Percentiles rank a stretch among this genome's conserved stretches.
phyloP scores from a whole-genome alignment of 441 rosid genomes.

The Arabidopsis hybrid region DNA sequence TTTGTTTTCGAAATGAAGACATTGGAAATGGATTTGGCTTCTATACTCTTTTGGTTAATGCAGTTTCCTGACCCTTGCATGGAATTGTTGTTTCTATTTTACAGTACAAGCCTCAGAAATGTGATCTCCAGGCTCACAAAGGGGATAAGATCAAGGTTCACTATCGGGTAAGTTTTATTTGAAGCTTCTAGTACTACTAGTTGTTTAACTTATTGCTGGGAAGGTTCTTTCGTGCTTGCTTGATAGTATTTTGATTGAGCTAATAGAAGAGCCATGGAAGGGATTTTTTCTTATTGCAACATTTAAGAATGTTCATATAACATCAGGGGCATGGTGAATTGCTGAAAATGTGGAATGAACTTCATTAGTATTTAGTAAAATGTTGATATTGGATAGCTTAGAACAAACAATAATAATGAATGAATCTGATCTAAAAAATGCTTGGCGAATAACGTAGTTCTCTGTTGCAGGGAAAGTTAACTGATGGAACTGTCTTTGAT shows the following conservation, averaged over 20 bases:
- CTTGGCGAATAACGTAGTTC: not conserved
- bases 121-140: conserved; percentile 91
- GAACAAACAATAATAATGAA: not conserved
- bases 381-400: not conserved
- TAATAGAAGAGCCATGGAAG: not conserved
- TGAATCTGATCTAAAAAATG: not conserved
- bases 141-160: conserved; percentile 88
- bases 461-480: conserved; percentile 75
- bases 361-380: not conserved
- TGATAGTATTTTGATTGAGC: not conserved
- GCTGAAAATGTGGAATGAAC: no score
- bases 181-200: conserved; percentile 7
- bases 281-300: not conserved
- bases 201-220: not conserved
- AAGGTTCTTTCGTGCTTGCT: not conserved
- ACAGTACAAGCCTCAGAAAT: conserved; percentile 78
- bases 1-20: conserved; percentile 2
- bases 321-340: no score
- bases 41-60: not conserved
- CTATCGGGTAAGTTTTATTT: conserved; percentile 65
- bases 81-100: not conserved
- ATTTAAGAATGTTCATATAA: no score
- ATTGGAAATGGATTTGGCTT: not conserved
- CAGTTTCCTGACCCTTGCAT: not conserved
- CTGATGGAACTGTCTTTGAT: conserved; percentile 92